Evolutionary conservation across 495 filamentous ascomycete species (phyloP), one percentile per base, ranked within the genome.

Genomic region (Annulohypoxylon bovei): DNA sequence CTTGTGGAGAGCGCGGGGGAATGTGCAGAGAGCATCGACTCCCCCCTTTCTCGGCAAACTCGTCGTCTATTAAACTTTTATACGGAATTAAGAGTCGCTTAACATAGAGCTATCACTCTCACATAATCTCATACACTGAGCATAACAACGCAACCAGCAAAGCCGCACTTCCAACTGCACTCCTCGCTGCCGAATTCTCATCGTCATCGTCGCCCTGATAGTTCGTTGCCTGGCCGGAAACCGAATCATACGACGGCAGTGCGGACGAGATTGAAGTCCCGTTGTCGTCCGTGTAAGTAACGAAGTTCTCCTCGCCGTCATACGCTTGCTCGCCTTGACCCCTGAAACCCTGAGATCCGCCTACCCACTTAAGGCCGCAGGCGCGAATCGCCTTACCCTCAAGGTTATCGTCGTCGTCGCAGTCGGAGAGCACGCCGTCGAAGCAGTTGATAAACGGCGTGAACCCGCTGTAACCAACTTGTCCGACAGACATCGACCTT

Each of bases 341-440:
- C 53, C 39, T 23, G 6, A 6, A 5, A 9, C 18, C 23, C 20
- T 39, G 16, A 3, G 8, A 14, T 6, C 27, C 20, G 1, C 39
- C 33, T 0, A 58, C 7, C 62, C 62, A 65, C 2, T 14, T 23
- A 6, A 49, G 42, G 14, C 52, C 62, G 16, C 62, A 65, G 23
- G 33, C 62, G 4, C 49, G 62, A 14, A 50, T 50, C 18, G 53
- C 14, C 25, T 58, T 65, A 14, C 30, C 53, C 42, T 58, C 62
- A 14, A 47, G 52, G 1, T 54, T 25, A 33, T 50, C 40, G 4
- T 65, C 62, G 12, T 65, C 40, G 11, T 65, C 53, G 22, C 62
- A 65, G 22, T 50, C 53, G 14, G 62, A 57, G 0, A 65, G 22
- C 30, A 49, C 42, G 42, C 62, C 62, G 14, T 57, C 52, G 8